Percentiles rank a stretch among this genome's conserved stretches.
These are phyloP conservation scores for Volvox africanus DNA, from an alignment of 139 green algal species.

Conservation along the genomic window DNA sequence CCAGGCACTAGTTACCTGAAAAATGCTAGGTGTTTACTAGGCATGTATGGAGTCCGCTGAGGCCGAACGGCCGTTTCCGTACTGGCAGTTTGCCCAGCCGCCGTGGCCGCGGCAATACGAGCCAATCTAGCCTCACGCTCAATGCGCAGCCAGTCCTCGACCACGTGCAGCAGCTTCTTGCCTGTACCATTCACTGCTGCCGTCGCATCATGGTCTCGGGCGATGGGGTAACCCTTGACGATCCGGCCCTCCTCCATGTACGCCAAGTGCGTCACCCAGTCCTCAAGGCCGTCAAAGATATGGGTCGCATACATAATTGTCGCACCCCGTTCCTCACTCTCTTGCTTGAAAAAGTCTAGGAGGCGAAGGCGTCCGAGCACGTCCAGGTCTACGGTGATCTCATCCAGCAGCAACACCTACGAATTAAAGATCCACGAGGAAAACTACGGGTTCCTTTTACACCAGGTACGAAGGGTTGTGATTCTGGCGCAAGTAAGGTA, in stretches of 20 bases:
- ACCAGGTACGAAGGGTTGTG: too few species aligned
- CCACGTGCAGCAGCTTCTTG: conserved; percentile 81
- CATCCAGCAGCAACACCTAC: conserved; percentile 95
- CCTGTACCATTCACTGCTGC: conserved; percentile 9
- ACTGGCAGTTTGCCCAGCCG: background rate
- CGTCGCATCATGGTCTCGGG: background rate
- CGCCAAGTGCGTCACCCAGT: conserved; percentile 89
- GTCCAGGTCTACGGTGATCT: conserved; percentile 99
- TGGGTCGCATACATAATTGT: conserved; percentile 97
- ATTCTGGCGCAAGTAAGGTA: too few species aligned
- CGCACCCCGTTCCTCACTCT: conserved; percentile 83
- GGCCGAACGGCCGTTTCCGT: conserved; percentile 52
- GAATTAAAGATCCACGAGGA: background rate
- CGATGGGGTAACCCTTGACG: conserved; percentile 51
- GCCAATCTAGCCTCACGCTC: conserved; percentile 68
- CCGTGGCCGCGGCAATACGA: background rate
- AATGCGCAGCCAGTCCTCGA: conserved; percentile 87
- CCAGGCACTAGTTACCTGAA: conserved; percentile 64
- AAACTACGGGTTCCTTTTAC: too few species aligned
- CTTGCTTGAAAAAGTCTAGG: conserved; percentile 91
- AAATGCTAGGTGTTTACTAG: conserved; percentile 86
- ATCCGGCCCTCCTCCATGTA: conserved; percentile 86
- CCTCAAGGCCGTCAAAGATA: conserved; percentile 98
- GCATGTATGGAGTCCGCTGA: conserved; percentile 67
- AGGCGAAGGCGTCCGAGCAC: conserved; percentile 95